Evolutionary conservation across 2,329 filamentous ascomycete species (phyloP).

Genomic region (Teratosphaeria gauchensis): DNA sequence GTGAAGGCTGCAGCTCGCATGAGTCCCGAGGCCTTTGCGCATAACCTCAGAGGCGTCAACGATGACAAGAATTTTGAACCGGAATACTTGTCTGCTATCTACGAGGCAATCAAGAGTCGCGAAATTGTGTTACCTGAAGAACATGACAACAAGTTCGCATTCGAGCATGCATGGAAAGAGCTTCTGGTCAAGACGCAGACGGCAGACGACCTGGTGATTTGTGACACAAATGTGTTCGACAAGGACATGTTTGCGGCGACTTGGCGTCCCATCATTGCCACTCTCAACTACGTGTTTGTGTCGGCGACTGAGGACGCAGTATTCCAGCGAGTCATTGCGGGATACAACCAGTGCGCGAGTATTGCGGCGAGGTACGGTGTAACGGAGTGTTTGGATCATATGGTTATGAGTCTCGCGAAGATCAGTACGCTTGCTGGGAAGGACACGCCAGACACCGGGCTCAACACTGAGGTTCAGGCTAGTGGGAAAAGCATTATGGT

Average conservation of each 20-base stretch:
- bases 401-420: constrained; percentile 78
- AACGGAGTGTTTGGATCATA: constrained; percentile 81
- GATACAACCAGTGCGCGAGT: constrained; percentile 90
- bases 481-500: constrained; percentile 89
- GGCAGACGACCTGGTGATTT: constrained; percentile 63
- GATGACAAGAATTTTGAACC: constrained; percentile 71
- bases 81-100: constrained; percentile 78
- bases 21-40: constrained; percentile 71
- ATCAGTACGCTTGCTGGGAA: constrained; percentile 82
- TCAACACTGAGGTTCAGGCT: constrained; percentile 93
- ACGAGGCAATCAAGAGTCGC: constrained; percentile 78
- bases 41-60: constrained; percentile 86
- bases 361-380: constrained; percentile 80
- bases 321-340: constrained; percentile 83
- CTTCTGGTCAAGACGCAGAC: constrained; percentile 74
- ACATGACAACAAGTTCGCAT: constrained; percentile 91
- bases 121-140: constrained; percentile 97
- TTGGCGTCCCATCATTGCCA: constrained; percentile 91
- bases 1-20: constrained; percentile 71
- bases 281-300: constrained; percentile 96
- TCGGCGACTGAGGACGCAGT: constrained; percentile 95
- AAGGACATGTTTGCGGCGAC: constrained; percentile 95
- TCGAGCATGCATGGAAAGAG: constrained; percentile 97
- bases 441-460: constrained; percentile 64
- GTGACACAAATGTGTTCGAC: constrained; percentile 89